phyloP scores from a whole-genome alignment of 2,329 filamentous ascomycete species.

The Xylariaceae sp. region DNA sequence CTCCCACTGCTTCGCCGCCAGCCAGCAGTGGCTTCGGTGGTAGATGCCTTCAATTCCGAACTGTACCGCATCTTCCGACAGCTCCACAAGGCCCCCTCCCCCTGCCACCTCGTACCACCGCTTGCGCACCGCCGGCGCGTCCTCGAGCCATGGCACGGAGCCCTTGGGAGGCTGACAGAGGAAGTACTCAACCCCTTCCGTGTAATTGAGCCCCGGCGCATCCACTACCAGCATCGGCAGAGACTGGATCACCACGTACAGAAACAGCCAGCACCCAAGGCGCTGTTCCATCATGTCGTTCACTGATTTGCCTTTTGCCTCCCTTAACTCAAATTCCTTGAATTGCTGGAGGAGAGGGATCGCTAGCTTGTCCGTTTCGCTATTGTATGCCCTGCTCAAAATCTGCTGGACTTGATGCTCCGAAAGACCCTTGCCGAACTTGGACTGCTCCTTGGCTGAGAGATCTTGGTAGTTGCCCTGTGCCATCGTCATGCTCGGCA shows the following conservation, averaged over 20 bases:
- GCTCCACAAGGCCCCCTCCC: conserved; percentile 52
- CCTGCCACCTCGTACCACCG: conserved; percentile 75
- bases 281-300: conserved; percentile 68
- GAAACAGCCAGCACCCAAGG: conserved; percentile 75
- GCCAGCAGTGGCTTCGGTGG: conserved; percentile 34
- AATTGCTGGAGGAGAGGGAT: conserved; percentile 67
- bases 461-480: conserved; percentile 61
- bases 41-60: conserved; percentile 34
- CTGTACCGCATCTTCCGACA: conserved; percentile 57
- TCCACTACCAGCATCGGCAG: conserved; percentile 75
- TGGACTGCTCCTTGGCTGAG: conserved; percentile 69
- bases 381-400: conserved; percentile 77
- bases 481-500: conserved; percentile 66
- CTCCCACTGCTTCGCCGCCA: conserved; percentile 33
- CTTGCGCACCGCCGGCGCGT: conserved; percentile 59
- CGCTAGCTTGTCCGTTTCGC: conserved; percentile 57
- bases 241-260: conserved; percentile 73
- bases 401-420: conserved; percentile 73
- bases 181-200: conserved; percentile 76
- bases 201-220: conserved; percentile 64
- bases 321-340: conserved; percentile 65
- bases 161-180: conserved; percentile 71
- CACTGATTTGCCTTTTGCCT: conserved; percentile 59
- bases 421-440: conserved; percentile 69
- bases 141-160: conserved; percentile 68